phyloP scores from a whole-genome alignment of 2,329 filamentous ascomycete genomes.

The Exophiala viscosa region DNA sequence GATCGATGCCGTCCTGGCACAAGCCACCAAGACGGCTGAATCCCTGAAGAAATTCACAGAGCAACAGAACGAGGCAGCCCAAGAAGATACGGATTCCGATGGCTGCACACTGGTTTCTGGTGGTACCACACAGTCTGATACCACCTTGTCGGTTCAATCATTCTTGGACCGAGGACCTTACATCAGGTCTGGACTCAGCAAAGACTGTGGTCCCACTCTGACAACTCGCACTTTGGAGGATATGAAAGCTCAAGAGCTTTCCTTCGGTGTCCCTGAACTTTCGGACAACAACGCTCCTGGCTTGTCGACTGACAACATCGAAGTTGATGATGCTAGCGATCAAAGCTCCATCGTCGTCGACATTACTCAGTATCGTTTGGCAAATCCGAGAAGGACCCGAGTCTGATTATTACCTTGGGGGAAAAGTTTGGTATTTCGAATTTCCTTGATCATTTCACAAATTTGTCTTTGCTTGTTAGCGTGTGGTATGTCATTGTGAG shows the following conservation, averaged over 20 bases:
- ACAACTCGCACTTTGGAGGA: conserved; percentile 13
- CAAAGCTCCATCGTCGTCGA: conserved; percentile 26
- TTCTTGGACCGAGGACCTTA: no score
- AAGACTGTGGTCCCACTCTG: no score
- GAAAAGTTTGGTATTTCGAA: not conserved
- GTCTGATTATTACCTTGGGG: conserved; percentile 1
- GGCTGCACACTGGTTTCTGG: not conserved
- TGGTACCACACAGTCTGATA: conserved; percentile 3
- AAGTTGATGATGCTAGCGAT: conserved; percentile 27
- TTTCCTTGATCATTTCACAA: conserved; percentile 1
- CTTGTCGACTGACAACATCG: conserved; percentile 19
- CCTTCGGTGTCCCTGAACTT: conserved; percentile 11
- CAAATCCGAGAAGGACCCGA: conserved; percentile 16
- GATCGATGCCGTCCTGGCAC: conserved; percentile 60
- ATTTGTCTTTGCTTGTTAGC: conserved; percentile 2
- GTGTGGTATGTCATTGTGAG: not conserved
- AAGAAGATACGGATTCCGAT: conserved; percentile 1
- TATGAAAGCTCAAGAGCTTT: conserved; percentile 11
- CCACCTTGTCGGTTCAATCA: conserved; percentile 11
- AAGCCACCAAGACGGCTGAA: conserved; percentile 59
- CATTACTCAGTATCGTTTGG: conserved; percentile 19
- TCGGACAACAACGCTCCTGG: not conserved
- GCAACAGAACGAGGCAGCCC: conserved; percentile 24
- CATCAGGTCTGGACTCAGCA: no score
- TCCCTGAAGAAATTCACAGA: conserved; percentile 53